Conservation (phyloP, 441 rosid species). For the Metrosideros polymorpha region DNA sequence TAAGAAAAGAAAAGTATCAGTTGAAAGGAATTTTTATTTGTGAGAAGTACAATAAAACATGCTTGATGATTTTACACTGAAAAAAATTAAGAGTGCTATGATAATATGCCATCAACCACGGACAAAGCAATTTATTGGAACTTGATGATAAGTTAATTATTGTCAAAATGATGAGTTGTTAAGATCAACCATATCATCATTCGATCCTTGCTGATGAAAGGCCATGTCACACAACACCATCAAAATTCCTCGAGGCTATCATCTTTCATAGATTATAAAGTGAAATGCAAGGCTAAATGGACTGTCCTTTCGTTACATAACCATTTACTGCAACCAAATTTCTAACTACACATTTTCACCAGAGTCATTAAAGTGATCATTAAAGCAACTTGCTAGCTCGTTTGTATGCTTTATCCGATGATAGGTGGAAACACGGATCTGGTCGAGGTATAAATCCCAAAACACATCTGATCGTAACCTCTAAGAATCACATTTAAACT, state of each 20-base stretch:
- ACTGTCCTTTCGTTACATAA: not conserved
- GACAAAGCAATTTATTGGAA: not conserved
- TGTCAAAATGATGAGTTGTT: not conserved
- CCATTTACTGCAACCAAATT: not conserved
- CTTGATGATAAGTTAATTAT: not conserved
- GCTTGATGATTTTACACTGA: not conserved
- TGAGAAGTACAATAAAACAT: not conserved
- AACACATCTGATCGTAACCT: not conserved
- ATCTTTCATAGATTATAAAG: not conserved
- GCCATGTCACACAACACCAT: not conserved
- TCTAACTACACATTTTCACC: not conserved
- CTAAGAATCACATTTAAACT: not conserved
- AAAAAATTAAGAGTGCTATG: not conserved
- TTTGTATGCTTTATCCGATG: not conserved
- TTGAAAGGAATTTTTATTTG: not conserved
- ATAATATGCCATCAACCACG: not conserved
- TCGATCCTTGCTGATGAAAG: not conserved
- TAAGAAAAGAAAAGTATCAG: not conserved
- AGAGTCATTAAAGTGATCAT: not conserved
- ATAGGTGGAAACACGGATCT: not conserved
- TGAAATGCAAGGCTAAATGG: not conserved
- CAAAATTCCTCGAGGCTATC: not conserved
- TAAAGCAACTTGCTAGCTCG: not conserved
- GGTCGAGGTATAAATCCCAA: not conserved
- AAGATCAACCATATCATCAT: not conserved